Base-by-base conservation (phyloP, 2,329 filamentous ascomycete genomes). In the Macrophomina phaseolina region DNA sequence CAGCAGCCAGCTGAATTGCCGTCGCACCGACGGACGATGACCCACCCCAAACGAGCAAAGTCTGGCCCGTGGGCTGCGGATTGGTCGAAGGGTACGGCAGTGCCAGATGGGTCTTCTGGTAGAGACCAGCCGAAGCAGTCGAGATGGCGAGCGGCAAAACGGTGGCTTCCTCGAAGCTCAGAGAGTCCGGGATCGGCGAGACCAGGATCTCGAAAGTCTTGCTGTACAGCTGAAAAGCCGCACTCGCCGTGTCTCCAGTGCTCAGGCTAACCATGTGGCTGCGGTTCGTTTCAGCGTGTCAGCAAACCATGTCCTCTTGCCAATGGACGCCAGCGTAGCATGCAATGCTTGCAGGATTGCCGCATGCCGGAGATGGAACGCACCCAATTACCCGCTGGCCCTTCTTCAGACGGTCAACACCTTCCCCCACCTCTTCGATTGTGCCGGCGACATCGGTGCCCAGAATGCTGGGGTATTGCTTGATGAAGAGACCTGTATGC, bases 81-180 rank as follows among this genome's bases (percentile, higher is more conserved):
- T 71, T 72, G 12, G 76, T 69, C 30, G 72, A 76, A 0, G 82
- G 81, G 42, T 76, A 71, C 0, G 79, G 75, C 4, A 83, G 75
- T 8, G 73, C 77, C 9, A 83, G 76, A 46, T 77, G 72, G 46
- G 76, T 73, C 23, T 75, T 72, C 67, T 76, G 75, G 74, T 80
- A 83, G 14, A 84, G 78, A 32, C 77, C 79, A n/a, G 75, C 73
- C 18, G 79, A 73, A 16, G 81, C 81, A 4, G 82, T 83, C 30
- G 79, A 79, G 65, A 83, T 74, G 23, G 79, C 79, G 8, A 83
- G 74, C 1, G 82, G 82, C 1, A 84, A 76, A 30, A 83, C 81
- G 34, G 75, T 69, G 32, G 77, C 82, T 9, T 78, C 68, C 9
- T 71, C 76, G 70, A 74, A 83, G 58, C 77, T 73, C 36, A 82